Base-by-base conservation (phyloP, 225 moss, liverwort and hornwort genomes). In the Polytrichum formosum region DNA sequence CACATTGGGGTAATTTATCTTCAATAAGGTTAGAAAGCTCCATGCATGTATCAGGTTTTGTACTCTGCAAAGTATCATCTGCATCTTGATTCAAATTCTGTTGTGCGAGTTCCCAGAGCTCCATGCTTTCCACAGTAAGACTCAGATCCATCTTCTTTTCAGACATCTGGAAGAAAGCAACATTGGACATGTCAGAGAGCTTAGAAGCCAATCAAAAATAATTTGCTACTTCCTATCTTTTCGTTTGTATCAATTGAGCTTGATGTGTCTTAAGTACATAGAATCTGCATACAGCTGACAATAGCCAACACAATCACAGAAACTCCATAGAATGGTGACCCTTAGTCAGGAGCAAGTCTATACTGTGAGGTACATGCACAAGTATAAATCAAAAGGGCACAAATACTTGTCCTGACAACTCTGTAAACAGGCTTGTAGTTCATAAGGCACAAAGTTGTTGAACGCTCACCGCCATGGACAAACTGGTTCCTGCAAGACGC, bases 141-240 rank as follows among this genome's bases (percentile, higher is more conserved):
- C 67, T 88, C 53, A 92, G 78, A 71, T 98, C 90, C 63, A 85
- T 90, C 76, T 85, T 85, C 70, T 79, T 80, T 72, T 84, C 90
- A 63, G 92, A 91, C 26, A 94, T 91, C 96, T 96, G 82, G 17
- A 75, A 75, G 31, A 30, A 18, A 58, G n/a, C 1, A 37, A 37
- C 37, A 37, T 37, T 6, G 16, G 13, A 46, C 4, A 46, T 46
- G 13, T 46, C 16, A 7, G 13, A 13, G 0, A 46, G 46, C 46
- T 46, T 13, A 46, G 13, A 37, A 46, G 3, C 46, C 46, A 46
- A 46, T 46, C 46, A 7, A 46, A 46, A 13, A 16, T 46, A 46
- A 46, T 46, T 46, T 35, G 2, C 35, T 9, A 35, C 35, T 8
- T 35, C 35, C 35, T 35, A 35, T 9, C 13, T 46, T 46, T 16